A percentile compares a stretch with the other conserved stretches of the same genome.
These are phyloP conservation scores for Paecilomyces formosus DNA, from an alignment of 2,329 filamentous ascomycete species.

Conservation along the genomic window DNA sequence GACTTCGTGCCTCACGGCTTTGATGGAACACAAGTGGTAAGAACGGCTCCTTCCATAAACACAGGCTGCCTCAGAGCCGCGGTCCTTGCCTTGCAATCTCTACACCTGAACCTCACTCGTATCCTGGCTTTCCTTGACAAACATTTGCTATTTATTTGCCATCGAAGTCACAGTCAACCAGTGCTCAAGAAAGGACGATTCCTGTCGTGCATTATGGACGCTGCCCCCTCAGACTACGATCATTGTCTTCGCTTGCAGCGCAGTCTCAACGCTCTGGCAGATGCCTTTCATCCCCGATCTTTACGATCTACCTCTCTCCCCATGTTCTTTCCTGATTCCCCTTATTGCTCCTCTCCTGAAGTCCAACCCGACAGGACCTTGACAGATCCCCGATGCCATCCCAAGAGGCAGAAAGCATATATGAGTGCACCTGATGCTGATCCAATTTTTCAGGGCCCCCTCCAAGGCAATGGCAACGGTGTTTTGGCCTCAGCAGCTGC, in stretches of 20 bases:
- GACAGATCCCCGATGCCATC: not conserved
- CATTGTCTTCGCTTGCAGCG: slow-evolving; percentile 2
- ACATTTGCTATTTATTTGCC: not conserved
- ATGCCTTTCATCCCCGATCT: slow-evolving; percentile 12
- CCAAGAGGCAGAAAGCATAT: slow-evolving; percentile 7
- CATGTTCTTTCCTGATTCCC: slow-evolving; percentile 2
- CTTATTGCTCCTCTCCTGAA: slow-evolving; percentile 2
- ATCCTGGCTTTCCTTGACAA: not conserved
- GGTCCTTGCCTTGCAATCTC: slow-evolving; percentile 1
- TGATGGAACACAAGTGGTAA: slow-evolving; percentile 42
- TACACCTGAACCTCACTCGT: not conserved
- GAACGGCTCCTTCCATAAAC: slow-evolving; percentile 14
- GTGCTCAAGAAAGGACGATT: not conserved
- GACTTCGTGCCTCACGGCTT: slow-evolving; percentile 50
- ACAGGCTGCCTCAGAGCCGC: not conserved
- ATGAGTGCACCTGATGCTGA: slow-evolving; percentile 10
- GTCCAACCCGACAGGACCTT: not conserved
- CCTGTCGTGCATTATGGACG: not conserved
- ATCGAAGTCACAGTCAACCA: not conserved
- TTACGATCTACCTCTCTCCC: slow-evolving; percentile 9
- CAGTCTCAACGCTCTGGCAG: slow-evolving; percentile 17
- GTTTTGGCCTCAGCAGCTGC: slow-evolving; percentile 42
- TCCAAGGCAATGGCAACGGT: slow-evolving; percentile 43
- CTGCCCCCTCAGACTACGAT: not conserved
- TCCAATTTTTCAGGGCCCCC: slow-evolving; percentile 17